Conservation (phyloP, 768 basidiomycete genomes). For the Lactarius hatsudake region DNA sequence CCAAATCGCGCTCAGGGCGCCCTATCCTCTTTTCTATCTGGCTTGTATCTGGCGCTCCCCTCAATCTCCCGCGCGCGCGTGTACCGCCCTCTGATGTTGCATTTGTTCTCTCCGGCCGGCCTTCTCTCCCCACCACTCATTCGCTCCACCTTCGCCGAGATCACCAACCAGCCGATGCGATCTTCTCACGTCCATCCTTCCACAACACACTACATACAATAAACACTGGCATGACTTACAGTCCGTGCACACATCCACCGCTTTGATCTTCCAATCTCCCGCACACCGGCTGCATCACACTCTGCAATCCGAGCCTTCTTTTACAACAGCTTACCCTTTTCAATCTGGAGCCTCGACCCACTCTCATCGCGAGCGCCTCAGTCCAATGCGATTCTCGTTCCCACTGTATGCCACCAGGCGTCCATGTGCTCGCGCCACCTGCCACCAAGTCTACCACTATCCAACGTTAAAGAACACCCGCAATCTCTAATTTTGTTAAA, state of each 20-base stretch:
- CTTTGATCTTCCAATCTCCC: slow-evolving; percentile 21
- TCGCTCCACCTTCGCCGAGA: slow-evolving; percentile 25
- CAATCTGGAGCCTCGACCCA: slow-evolving; percentile 9
- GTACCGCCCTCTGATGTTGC: slow-evolving; percentile 2
- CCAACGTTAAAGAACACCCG: neutral
- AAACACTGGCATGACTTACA: slow-evolving; percentile 2
- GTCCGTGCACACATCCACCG: slow-evolving; percentile 7
- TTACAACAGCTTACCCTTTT: slow-evolving; percentile 12
- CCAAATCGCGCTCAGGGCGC: slow-evolving; percentile 24
- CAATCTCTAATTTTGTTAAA: slow-evolving; percentile 16
- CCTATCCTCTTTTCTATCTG: slow-evolving; percentile 11
- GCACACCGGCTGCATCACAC: slow-evolving; percentile 19
- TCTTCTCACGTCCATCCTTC: slow-evolving; percentile 23
- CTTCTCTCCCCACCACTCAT: slow-evolving; percentile 10
- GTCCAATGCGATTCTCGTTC: slow-evolving; percentile 21
- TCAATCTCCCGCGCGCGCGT: slow-evolving; percentile 16
- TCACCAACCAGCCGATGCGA: slow-evolving; percentile 19
- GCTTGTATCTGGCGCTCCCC: slow-evolving; percentile 13
- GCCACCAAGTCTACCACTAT: slow-evolving; percentile 20
- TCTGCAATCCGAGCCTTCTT: neutral
- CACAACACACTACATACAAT: neutral
- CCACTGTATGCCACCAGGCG: slow-evolving; percentile 26
- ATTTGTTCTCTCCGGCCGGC: slow-evolving; percentile 12
- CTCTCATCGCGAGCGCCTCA: slow-evolving; percentile 14
- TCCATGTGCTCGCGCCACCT: slow-evolving; percentile 26